Evolutionary conservation across 495 filamentous ascomycete genomes (phyloP).

Genomic region (Glutinoglossum americanum): DNA sequence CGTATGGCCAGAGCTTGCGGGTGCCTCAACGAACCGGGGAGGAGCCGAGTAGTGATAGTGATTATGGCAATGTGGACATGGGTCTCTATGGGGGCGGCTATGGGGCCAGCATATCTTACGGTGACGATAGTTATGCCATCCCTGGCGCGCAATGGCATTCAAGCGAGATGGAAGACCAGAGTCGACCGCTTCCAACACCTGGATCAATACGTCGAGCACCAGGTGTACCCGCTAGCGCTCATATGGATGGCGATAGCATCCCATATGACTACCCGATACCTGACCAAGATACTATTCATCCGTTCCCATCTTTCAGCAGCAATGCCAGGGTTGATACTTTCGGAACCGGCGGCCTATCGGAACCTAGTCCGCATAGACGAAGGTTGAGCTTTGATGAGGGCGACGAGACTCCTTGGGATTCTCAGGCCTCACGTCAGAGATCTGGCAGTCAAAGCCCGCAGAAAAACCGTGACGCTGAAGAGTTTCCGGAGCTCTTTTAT

Average conservation of each 20-base stretch:
- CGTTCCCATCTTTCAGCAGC: constrained; percentile 32
- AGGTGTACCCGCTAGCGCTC: constrained; percentile 2
- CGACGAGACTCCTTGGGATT: constrained; percentile 46
- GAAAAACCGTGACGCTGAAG: constrained; percentile 15
- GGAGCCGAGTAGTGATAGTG: constrained; percentile 37
- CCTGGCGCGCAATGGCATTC: background rate
- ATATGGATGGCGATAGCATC: constrained; percentile 6
- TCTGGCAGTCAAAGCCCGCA: constrained; percentile 11
- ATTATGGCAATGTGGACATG: constrained; percentile 52
- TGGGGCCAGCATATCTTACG: constrained; percentile 49
- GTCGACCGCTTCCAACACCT: constrained; percentile 2
- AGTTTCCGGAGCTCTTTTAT: constrained; percentile 80
- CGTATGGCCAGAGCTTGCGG: constrained; percentile 8
- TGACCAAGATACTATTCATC: constrained; percentile 30
- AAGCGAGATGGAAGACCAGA: background rate
- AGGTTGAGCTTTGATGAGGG: constrained; percentile 86
- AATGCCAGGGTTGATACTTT: constrained; percentile 43
- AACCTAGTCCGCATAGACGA: constrained; percentile 39
- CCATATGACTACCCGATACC: constrained; percentile 21
- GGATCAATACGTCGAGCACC: constrained; percentile 23
- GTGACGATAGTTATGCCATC: constrained; percentile 25
- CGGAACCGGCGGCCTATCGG: constrained; percentile 66
- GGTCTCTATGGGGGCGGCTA: constrained; percentile 54
- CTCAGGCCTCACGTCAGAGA: constrained; percentile 30
- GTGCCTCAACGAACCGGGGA: constrained; percentile 22